phyloP scores from a whole-genome alignment of 257 asterid genomes.

The Pogostemon cablin region DNA sequence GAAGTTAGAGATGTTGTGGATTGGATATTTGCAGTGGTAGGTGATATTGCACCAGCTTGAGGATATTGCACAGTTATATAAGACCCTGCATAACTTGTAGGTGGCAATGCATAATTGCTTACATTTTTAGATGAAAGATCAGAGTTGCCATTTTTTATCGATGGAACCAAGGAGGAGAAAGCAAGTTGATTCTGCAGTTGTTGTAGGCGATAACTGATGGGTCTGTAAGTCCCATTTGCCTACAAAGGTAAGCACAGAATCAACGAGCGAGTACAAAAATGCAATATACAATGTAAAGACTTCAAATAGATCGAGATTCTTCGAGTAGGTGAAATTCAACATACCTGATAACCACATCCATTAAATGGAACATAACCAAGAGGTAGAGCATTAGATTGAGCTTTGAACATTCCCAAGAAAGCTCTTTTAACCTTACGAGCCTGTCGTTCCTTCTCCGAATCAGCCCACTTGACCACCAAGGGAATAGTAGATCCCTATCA shows the following conservation, averaged over 20 bases:
- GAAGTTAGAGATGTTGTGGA: slow-evolving; percentile 71
- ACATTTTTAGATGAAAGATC: slow-evolving; percentile 60
- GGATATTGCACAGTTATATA: too few relatives aligned
- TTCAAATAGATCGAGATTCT: not conserved
- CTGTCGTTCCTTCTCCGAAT: too few relatives aligned
- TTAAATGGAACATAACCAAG: slow-evolving; percentile 84
- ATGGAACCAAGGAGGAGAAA: slow-evolving; percentile 33
- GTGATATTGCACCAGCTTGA: slow-evolving; percentile 46
- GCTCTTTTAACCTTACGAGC: too few relatives aligned
- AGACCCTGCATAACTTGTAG: slow-evolving; percentile 34
- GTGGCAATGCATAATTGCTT: slow-evolving; percentile 61
- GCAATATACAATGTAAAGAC: too few relatives aligned
- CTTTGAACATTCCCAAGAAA: too few relatives aligned
- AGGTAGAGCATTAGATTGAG: slow-evolving; percentile 49
- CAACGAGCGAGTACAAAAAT: too few relatives aligned
- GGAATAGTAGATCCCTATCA: too few relatives aligned
- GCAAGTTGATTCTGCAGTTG: too few relatives aligned
- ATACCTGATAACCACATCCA: slow-evolving; percentile 91
- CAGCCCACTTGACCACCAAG: too few relatives aligned
- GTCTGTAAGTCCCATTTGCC: too few relatives aligned
- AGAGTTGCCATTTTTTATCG: slow-evolving; percentile 51
- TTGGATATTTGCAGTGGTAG: slow-evolving; percentile 53
- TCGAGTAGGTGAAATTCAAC: slow-evolving; percentile 19
- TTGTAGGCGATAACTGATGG: too few relatives aligned
- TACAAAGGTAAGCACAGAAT: too few relatives aligned